A percentile compares a stretch with the other conserved stretches of the same genome.
phyloP scores from a whole-genome alignment of 495 filamentous ascomycete species.

The Staphylotrichum longicolle region DNA sequence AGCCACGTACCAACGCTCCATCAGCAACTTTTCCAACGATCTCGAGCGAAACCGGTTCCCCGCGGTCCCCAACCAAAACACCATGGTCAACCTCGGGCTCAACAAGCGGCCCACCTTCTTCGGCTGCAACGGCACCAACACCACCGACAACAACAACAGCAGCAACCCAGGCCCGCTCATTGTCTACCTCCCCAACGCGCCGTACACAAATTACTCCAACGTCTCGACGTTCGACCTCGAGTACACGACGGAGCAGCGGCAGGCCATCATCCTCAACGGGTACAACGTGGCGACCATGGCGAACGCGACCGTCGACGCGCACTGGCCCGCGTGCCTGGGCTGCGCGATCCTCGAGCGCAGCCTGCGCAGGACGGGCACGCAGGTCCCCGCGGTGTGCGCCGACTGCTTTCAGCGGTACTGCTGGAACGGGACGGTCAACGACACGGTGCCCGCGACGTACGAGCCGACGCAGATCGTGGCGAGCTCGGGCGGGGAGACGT shows the following conservation, averaged over 20 bases:
- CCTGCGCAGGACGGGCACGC: constrained; percentile 62
- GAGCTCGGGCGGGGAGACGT: too few relatives aligned
- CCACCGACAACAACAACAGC: constrained; percentile 41
- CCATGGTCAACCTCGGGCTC: constrained; percentile 81
- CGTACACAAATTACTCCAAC: constrained; percentile 72
- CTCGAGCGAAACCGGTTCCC: constrained; percentile 69
- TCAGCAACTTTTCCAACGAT: constrained; percentile 63
- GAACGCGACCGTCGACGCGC: constrained; percentile 66
- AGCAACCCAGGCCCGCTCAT: constrained; percentile 60
- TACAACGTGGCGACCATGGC: constrained; percentile 79
- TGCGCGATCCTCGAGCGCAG: constrained; percentile 78
- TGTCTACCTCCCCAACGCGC: constrained; percentile 87
- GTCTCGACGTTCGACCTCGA: constrained; percentile 64
- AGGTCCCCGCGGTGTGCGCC: constrained; percentile 63
- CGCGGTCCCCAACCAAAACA: constrained; percentile 73
- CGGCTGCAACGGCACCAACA: constrained; percentile 75
- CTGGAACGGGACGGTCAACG: constrained; percentile 63
- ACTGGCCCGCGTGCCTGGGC: constrained; percentile 79
- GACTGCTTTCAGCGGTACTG: constrained; percentile 80
- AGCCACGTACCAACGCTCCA: constrained; percentile 75
- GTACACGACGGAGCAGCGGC: constrained; percentile 62
- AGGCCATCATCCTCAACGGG: constrained; percentile 79
- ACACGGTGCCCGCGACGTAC: constrained; percentile 47
- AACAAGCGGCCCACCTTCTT: constrained; percentile 91
- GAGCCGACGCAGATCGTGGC: not conserved